Base-by-base conservation (phyloP, 768 basidiomycete species). In the Pleurotus cornucopiae region DNA sequence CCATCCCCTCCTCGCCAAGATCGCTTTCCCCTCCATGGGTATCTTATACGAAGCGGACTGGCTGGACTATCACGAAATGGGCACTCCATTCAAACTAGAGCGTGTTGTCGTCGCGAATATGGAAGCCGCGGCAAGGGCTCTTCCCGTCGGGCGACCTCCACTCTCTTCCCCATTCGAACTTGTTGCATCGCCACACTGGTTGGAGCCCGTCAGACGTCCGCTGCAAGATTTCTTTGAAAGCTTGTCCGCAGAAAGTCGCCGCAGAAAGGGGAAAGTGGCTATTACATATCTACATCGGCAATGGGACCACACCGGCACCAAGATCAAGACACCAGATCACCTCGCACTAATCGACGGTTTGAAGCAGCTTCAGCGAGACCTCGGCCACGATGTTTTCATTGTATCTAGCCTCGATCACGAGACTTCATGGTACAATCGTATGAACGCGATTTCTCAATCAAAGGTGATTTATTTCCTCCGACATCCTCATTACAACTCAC, bases 41-140 rank as follows among this genome's bases (percentile, higher is more conserved):
- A 69, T 86, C 51, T 79, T 89, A 73, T 92, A 85, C 66, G 57
- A 73, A 14, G 80, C 85, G 57, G 92, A 94, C 63, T 93, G 91
- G 82, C 75, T 79, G 46, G 93, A 95, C 69, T 85, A 86, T 61
- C 76, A 79, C 38, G 75, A 79, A 56, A 81, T 91, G 63, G 74
- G 77, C 16, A 76, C 83, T 14, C 89, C 93, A 0, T 92, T 85
- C 66, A 62, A 94, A 14, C 71, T 91, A 53, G 86, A 89, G 61
- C 84, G 91, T 9, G 73, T 90, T 11, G 82, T 96, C 30, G 71
- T 97, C 34, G 86, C 84, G 0, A 92, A 95, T 63, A 74, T 85
- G 46, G 77, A 81, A n/a, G 88, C 87, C 0, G 86, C 90, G 0
- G 70, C 67, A 47, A 47, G 41, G 14, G n/a, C 14, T 2, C 34